Evolutionary conservation across 345 rosid genomes (phyloP).

Genomic region (Eucalyptus virginea): DNA sequence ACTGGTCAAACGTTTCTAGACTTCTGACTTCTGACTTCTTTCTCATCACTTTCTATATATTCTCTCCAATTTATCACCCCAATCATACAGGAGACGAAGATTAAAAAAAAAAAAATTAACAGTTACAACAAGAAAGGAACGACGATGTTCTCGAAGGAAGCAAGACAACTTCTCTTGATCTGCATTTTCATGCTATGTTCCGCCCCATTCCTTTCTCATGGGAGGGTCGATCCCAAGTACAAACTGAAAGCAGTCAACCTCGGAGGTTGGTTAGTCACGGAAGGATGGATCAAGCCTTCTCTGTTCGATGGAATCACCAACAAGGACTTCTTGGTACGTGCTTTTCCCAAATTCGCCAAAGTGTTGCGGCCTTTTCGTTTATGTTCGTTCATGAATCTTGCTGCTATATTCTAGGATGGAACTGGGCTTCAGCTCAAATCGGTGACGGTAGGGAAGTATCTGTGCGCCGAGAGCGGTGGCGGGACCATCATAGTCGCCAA

Average conservation of each 20-base stretch:
- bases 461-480: constrained; percentile 44
- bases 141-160: background rate
- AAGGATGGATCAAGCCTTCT: constrained; percentile 65
- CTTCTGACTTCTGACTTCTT: background rate
- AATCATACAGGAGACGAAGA: background rate
- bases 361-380: background rate
- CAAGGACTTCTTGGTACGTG: constrained; percentile 45
- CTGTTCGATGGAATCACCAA: constrained; percentile 55
- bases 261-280: constrained; percentile 65
- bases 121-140: background rate
- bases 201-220: background rate
- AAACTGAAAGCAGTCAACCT: constrained; percentile 44
- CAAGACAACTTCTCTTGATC: background rate
- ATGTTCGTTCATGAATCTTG: background rate
- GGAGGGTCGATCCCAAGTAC: background rate
- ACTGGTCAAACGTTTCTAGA: background rate
- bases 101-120: background rate
- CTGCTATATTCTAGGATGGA: constrained; percentile 24
- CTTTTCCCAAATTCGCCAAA: background rate
- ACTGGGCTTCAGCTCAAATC: constrained; percentile 43
- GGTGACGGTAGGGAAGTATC: constrained; percentile 38
- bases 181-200: background rate
- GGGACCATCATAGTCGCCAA: constrained; percentile 45
- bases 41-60: background rate
- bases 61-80: background rate